phyloP scores from a whole-genome alignment of 805 yeast species.

The Priceomyces haplophilus region DNA sequence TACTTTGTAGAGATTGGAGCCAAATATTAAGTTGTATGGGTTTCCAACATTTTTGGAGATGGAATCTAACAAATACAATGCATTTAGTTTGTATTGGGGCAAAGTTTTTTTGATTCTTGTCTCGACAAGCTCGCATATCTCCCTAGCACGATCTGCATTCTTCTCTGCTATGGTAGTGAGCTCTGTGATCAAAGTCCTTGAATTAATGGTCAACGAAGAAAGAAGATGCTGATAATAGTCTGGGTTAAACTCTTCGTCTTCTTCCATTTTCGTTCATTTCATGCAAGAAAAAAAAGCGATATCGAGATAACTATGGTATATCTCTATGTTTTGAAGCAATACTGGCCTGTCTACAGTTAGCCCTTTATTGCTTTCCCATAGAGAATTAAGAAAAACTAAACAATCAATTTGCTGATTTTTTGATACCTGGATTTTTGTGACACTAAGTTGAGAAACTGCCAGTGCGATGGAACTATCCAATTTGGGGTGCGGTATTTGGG shows the following conservation, averaged over 20 bases:
- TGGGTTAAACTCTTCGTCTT: slow-evolving; percentile 23
- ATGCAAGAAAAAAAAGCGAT: not conserved
- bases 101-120: slow-evolving; percentile 33
- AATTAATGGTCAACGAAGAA: slow-evolving; percentile 33
- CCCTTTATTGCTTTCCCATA: not conserved
- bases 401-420: not conserved
- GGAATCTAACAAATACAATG: slow-evolving; percentile 40
- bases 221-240: slow-evolving; percentile 31
- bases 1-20: slow-evolving; percentile 28
- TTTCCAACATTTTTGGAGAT: slow-evolving; percentile 42
- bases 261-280: slow-evolving; percentile 6
- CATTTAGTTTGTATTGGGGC: slow-evolving; percentile 36
- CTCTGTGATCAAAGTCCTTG: slow-evolving; percentile 37
- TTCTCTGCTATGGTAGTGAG: slow-evolving; percentile 37
- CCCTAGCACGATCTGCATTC: slow-evolving; percentile 28
- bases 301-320: not conserved
- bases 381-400: not conserved
- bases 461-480: too few species aligned
- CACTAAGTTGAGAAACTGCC: not conserved
- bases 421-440: not conserved
- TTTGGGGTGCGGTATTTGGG: too few species aligned
- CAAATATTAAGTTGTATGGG: slow-evolving; percentile 40
- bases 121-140: slow-evolving; percentile 33
- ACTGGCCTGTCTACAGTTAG: not conserved
- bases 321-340: not conserved